Evolutionary conservation across 805 yeast genomes (phyloP), one percentile per base, ranked within the genome.

Genomic region (Pichia membranifaciens): DNA sequence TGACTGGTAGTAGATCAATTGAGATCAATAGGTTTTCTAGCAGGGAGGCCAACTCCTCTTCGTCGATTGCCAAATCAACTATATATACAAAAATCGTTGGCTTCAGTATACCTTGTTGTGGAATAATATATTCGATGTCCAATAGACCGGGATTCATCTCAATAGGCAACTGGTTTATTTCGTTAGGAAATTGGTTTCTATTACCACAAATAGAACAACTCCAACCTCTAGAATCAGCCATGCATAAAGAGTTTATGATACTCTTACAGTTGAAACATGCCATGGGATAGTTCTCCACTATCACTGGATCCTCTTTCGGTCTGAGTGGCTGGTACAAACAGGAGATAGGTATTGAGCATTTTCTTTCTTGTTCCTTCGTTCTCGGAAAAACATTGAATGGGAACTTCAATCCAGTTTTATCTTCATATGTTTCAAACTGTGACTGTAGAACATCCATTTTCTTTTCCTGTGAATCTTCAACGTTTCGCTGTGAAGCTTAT

Each of bases 301-400:
- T 32, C 1, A 68, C 48, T 28, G 73, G 68, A 5, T 62, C 67
- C 12, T 69, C 66, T 48, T 74, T 70, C 39, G 68, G 72, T 60
- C 75, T 74, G 51, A 81, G 61, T 0, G 87, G 87, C 6, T 83
- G 80, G 57, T 78, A 80, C 39, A 79, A 54, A 32, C 81, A 71
- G 0, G 81, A 80, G 29, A 78, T 58, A 2, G 85, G 85, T 10
- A 79, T 73, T 1, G 75, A 70, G 43, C 75, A 70, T 44, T 82
- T 61, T 29, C 71, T 68, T 43, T 76, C 75, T 41, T 78, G 81
- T 38, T 71, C 65, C 55, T 73, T 75, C n/a, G 78, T 68, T 38
- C 73, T 67, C 5, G 86, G 85, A 13, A 81, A 62, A 9, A 70
- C 67, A 59, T 82, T 84, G 89, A 93, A 86, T 6, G 90, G 73